Evolutionary conservation across 176 grass and related monocot genomes (phyloP), one percentile per base, ranked within the genome.

Genomic region (Urochloa ruziziensis): DNA sequence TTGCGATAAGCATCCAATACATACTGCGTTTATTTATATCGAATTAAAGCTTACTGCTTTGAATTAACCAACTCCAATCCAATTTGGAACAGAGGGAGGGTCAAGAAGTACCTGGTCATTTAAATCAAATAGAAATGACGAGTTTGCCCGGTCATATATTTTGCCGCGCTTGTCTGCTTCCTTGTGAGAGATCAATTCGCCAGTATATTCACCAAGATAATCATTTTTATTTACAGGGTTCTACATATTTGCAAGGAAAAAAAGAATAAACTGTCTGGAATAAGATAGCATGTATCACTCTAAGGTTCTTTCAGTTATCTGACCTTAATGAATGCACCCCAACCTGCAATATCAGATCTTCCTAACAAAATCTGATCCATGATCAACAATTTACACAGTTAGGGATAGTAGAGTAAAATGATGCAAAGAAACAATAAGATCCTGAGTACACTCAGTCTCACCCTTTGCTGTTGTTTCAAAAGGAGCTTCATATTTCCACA

Each of bases 401-500:
- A 62, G 52, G 33, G n/a, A 39, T 25, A 33, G 24, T 52, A 71
- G 21, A 72, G 49, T 14, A 25, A 13, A 84, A 61, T 77, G 67
- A 62, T 70, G 68, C 59, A 75, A 76, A 68, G 36, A 28, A 18
- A 54, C 48, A 28, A 29, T 53, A 85, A 75, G 57, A 60, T 15
- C 12, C 37, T 1, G 8, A 74, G 11, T 77, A 81, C 54, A 77
- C 43, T 66, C 77, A 16, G 19, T 72, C 84, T 95, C 54, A 98
- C 96, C 82, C 93, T 90, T 70, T 98, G 91, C 75, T 93, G 92
- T 75, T 98, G 96, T 87, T 95, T 98, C 35, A 98, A 86, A 42
- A 98, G 96, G 49, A 98, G 96, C 40, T 98, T 98, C 96, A 98
- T 98, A 69, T 98, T 98, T 84, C 96, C 96, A 88, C 96, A 98